Evolutionary conservation across 768 basidiomycete species (phyloP).

Genomic region (Russula olivacea): DNA sequence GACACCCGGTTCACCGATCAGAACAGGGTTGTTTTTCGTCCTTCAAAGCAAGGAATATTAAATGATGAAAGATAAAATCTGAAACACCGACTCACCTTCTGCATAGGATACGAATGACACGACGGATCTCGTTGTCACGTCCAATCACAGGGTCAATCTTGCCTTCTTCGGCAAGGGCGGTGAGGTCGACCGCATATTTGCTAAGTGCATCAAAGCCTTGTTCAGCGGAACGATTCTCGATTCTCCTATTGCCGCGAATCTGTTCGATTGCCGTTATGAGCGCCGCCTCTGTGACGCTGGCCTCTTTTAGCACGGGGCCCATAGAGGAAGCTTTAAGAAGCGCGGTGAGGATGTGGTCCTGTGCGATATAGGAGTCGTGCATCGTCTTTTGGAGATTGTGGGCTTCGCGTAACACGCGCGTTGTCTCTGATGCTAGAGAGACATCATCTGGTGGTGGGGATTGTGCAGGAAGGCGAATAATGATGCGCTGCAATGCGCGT

Average conservation of each 20-base stretch:
- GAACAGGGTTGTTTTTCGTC: constrained; percentile 96
- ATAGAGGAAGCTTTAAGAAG: constrained; percentile 72
- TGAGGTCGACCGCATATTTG: constrained; percentile 85
- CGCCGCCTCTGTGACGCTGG: constrained; percentile 60
- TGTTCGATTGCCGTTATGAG: constrained; percentile 75
- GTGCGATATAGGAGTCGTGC: constrained; percentile 89
- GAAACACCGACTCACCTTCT: constrained; percentile 44
- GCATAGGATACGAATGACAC: constrained; percentile 77
- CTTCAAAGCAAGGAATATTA: constrained; percentile 34
- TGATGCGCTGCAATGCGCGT: constrained; percentile 65
- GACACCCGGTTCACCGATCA: constrained; percentile 92
- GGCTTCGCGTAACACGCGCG: constrained; percentile 69
- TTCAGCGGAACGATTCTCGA: constrained; percentile 84
- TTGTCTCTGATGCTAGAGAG: constrained; percentile 48
- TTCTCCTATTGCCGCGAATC: constrained; percentile 73
- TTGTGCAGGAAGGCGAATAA: constrained; percentile 80
- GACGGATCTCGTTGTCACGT: constrained; percentile 86
- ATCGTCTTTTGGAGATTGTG: constrained; percentile 73
- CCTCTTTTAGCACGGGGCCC: constrained; percentile 65
- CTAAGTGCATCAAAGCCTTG: constrained; percentile 88
- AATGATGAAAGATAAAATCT: not conserved
- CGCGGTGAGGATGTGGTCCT: constrained; percentile 86
- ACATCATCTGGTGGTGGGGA: constrained; percentile 81
- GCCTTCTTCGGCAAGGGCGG: constrained; percentile 81
- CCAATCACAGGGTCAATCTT: constrained; percentile 96